Percentiles rank a stretch among this genome's conserved stretches.
Evolutionary conservation across 1,284 basidiomycete species (phyloP).

Genomic region (Puccinia horiana): DNA sequence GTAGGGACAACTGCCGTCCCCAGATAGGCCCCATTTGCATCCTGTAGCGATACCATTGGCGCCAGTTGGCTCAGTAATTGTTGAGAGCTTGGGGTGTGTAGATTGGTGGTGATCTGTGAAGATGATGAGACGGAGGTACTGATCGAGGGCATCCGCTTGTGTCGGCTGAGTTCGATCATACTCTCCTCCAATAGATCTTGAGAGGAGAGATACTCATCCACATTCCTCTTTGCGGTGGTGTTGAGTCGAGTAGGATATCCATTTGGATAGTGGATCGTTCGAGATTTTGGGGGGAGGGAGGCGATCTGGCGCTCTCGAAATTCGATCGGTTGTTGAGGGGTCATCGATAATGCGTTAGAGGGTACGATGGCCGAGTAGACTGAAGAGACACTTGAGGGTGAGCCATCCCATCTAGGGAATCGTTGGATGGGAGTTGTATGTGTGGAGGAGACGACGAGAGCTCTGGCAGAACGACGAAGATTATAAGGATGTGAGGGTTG

Average conservation of each 20-base stretch:
- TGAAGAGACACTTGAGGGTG: constrained; percentile 4
- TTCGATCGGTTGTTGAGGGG: constrained; percentile 18
- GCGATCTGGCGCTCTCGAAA: constrained; percentile 2
- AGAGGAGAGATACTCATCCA: not conserved
- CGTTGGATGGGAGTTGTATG: constrained; percentile 19
- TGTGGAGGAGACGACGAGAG: constrained; percentile 4
- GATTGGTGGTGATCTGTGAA: not conserved
- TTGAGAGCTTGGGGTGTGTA: not conserved
- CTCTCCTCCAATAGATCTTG: not conserved
- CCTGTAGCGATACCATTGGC: not conserved
- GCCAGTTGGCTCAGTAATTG: not conserved
- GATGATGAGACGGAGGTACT: constrained; percentile 1
- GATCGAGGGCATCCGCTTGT: constrained; percentile 18
- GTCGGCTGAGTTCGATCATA: not conserved
- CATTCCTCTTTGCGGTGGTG: not conserved
- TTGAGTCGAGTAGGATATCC: not conserved
- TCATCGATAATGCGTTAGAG: constrained; percentile 11
- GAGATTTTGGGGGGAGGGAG: not conserved
- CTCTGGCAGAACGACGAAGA: constrained; percentile 30
- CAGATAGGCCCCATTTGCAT: constrained; percentile 17
- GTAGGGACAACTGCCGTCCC: not conserved
- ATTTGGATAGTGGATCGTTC: not conserved
- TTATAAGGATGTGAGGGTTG: constrained; percentile 37
- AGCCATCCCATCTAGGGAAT: not conserved
- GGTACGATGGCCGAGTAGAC: constrained; percentile 4